Evolutionary conservation across 345 rosid species (phyloP).

Genomic region (Conringia planisiliqua): DNA sequence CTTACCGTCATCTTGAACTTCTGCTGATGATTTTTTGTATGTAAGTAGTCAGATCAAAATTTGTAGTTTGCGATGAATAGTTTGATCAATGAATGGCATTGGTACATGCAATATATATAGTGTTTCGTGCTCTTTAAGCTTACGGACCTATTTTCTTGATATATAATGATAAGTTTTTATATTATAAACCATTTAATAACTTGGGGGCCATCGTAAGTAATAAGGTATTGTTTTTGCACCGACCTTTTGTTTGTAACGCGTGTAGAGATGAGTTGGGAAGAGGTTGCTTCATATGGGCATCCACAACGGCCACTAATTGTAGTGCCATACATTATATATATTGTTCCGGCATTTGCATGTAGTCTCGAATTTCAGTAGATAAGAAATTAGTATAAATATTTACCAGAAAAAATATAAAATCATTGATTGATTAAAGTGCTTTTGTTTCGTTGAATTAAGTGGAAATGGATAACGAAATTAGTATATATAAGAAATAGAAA

Average conservation of each 20-base stretch:
- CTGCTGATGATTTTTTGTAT: constrained; percentile 10
- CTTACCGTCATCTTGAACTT: constrained; percentile 36
- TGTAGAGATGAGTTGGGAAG: constrained; percentile 5
- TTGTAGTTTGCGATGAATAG: constrained; percentile 4
- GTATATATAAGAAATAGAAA: too few relatives aligned
- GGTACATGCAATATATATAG: constrained; percentile 21
- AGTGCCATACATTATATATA: neutral
- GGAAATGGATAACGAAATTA: too few relatives aligned
- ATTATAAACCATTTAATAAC: neutral
- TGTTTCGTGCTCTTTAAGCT: constrained; percentile 11
- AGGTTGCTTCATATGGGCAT: constrained; percentile 27
- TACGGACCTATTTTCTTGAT: neutral
- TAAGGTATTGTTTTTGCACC: constrained; percentile 25
- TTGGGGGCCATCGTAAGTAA: neutral
- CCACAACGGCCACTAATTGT: constrained; percentile 18
- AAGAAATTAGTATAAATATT: neutral
- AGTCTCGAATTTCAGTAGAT: neutral
- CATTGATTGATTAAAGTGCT: too few relatives aligned
- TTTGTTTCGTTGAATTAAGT: too few relatives aligned
- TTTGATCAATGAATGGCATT: constrained; percentile 19
- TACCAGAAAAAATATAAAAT: too few relatives aligned
- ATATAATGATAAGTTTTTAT: neutral
- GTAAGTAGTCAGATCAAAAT: neutral
- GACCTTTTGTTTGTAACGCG: constrained; percentile 27
- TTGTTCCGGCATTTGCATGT: neutral